Base-by-base conservation (phyloP, 768 basidiomycete genomes). In the Ephemerocybe angulata region DNA sequence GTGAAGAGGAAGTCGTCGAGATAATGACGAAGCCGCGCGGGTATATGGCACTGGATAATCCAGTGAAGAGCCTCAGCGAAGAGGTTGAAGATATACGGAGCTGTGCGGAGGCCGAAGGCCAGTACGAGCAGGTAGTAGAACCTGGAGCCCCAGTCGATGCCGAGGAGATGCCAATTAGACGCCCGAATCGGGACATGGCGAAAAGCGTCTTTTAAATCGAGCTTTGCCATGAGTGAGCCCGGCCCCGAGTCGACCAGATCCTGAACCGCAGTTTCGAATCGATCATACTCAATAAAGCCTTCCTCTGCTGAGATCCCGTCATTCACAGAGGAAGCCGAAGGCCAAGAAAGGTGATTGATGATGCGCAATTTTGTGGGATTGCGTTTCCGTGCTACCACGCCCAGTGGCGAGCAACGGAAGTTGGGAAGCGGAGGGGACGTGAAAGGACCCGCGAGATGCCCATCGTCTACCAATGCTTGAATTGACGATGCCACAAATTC, bases 1-100 rank as follows among this genome's bases (percentile, higher is more conserved):
- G 63, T 58, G 1, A 59, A 29, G 21, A 74, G 64, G 52, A 74
- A 75, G 40, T 74, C 67, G 40, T 76, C 67, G 1, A 75, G 62
- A 47, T 72, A 73, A 40, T 74, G 72, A 6, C 61, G 61, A 1
- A 73, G 52, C 7, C 7, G 8, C 0, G 67, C 63, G 0, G 68
- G 71, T 43, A 74, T 65, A 51, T 75, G 67, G 10, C 64, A 62
- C 15, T 63, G 55, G 17, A 74, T 67, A 50, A 75, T 74, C 73
- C 72, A 76, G 53, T 75, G 74, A 11, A 74, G 63, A 10, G 65
- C 74, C 53, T 76, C 69, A 0, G 72, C 64, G 51, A 74, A 74
- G 1, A 74, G 64, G 52, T 74, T 72, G 61, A 72, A 75, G 17
- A 76, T 74, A 58, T 74, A 73, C 2, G 72, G 70, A 6, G 71